A percentile compares a stretch with the other conserved stretches of the same genome.
Evolutionary conservation across 345 rosid genomes (phyloP).

Genomic region (Cardamine chenopodiifolia): DNA sequence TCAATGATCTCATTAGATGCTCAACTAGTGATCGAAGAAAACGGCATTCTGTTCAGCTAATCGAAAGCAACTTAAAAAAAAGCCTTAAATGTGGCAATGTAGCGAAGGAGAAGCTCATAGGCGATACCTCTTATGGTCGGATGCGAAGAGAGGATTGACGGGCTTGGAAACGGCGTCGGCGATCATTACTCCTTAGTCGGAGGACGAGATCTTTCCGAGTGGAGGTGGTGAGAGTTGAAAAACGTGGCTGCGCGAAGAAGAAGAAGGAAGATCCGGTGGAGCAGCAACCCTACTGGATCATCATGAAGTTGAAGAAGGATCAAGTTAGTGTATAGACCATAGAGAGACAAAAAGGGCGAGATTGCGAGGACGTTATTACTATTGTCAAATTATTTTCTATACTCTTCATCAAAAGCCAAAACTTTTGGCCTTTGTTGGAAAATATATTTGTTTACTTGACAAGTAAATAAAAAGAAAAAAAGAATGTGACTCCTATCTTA

Average conservation of each 20-base stretch:
- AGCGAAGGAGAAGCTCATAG: not conserved
- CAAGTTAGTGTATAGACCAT: constrained; percentile 12
- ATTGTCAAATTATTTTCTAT: not conserved
- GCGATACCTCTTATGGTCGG: constrained; percentile 74
- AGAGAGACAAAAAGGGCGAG: constrained; percentile 46
- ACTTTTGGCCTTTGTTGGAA: not conserved
- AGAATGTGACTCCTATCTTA: no score
- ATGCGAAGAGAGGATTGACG: constrained; percentile 49
- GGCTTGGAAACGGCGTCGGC: constrained; percentile 44
- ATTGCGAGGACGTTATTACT: constrained; percentile 43
- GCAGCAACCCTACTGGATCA: constrained; percentile 10
- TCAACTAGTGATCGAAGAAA: not conserved
- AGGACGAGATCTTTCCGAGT: constrained; percentile 39
- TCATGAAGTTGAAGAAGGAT: constrained; percentile 37
- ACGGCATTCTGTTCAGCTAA: not conserved
- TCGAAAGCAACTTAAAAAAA: not conserved
- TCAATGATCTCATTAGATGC: no score
- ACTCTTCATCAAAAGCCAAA: not conserved
- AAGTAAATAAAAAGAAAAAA: not conserved
- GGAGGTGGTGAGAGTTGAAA: constrained; percentile 19
- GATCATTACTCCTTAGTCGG: constrained; percentile 46
- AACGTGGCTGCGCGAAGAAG: not conserved
- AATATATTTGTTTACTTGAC: not conserved
- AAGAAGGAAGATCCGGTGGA: constrained; percentile 26
- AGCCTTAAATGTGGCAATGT: constrained; percentile 18